phyloP scores from a whole-genome alignment of 495 filamentous ascomycete species.

The Neurospora discreta region DNA sequence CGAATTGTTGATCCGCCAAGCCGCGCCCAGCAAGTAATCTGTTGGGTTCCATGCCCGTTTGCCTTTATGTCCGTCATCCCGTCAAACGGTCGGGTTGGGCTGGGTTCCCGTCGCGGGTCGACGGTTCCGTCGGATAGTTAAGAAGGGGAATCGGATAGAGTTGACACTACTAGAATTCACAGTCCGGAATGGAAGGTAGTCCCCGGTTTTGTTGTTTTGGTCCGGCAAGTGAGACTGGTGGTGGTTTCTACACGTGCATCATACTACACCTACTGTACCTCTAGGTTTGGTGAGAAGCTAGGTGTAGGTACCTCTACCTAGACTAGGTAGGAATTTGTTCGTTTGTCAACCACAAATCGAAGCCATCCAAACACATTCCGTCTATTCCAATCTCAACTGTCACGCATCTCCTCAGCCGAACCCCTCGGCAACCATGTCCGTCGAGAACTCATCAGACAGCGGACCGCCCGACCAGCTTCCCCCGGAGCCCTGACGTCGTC shows the following conservation, averaged over 20 bases:
- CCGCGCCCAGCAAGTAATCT: background rate
- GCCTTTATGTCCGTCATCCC: background rate
- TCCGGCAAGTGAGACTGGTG: background rate
- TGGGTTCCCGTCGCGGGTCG: background rate
- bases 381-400: background rate
- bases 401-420: background rate
- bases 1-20: background rate
- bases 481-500: background rate
- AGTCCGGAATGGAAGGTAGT: background rate
- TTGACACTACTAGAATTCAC: background rate
- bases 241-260: background rate
- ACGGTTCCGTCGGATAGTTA: background rate
- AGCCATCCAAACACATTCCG: background rate
- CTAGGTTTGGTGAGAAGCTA: background rate
- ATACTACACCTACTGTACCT: background rate
- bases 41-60: background rate
- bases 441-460: background rate
- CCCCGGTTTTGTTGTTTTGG: background rate
- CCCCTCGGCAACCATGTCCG: background rate
- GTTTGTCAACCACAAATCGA: background rate
- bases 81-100: background rate
- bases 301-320: accelerated
- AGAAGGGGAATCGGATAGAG: background rate
- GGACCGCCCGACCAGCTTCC: background rate
- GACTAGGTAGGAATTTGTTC: too few species aligned